These are phyloP conservation scores for Plectranthus barbatus DNA, from an alignment of 257 asterid species.

Conservation along the genomic window DNA sequence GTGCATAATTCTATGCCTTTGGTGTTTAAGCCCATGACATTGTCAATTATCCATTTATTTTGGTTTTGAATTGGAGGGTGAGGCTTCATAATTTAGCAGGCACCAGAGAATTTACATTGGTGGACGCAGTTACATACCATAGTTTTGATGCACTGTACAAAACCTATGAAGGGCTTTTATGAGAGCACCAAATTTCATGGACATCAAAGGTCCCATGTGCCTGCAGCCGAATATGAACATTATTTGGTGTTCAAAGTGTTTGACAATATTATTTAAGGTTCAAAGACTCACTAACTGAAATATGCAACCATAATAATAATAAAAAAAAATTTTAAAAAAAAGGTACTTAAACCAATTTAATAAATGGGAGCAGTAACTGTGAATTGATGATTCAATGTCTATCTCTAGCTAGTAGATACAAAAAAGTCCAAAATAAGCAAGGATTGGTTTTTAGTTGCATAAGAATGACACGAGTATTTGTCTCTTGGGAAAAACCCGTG, in stretches of 20 bases:
- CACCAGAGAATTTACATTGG: background rate
- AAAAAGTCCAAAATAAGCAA: background rate
- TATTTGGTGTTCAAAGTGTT: background rate
- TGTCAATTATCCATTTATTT: too few species aligned
- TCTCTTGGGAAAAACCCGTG: too few species aligned
- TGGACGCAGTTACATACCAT: conserved; percentile 23
- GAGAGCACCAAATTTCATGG: conserved; percentile 64
- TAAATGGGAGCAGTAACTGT: background rate
- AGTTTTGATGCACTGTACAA: conserved; percentile 70
- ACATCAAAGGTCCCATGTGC: conserved; percentile 55
- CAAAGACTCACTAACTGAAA: background rate
- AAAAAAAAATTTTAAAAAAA: too few species aligned
- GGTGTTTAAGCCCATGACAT: background rate
- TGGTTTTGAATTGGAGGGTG: too few species aligned
- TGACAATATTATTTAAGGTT: background rate
- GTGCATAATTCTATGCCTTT: background rate
- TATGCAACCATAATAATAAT: background rate
- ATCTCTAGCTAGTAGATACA: background rate
- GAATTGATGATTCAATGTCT: background rate
- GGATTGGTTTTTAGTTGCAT: background rate
- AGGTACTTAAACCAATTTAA: background rate
- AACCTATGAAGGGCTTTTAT: conserved; percentile 64
- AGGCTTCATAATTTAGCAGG: background rate
- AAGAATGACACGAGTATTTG: background rate
- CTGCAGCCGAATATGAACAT: conserved; percentile 21